phyloP scores from a whole-genome alignment of 2,329 filamentous ascomycete genomes.

The Arthrinium puccinioides region DNA sequence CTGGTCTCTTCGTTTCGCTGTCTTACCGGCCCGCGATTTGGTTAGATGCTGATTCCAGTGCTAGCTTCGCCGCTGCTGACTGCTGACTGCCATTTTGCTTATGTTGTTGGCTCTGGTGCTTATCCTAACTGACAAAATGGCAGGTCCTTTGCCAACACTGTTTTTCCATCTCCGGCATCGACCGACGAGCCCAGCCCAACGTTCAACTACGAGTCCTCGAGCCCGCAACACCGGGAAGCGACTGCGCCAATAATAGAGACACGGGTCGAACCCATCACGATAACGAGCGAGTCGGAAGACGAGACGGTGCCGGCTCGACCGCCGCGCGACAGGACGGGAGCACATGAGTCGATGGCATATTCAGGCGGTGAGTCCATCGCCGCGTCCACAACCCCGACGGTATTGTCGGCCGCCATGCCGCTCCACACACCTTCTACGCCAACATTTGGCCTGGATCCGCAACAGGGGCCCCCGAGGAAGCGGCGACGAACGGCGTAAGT shows the following conservation, averaged over 20 bases:
- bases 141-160: too few species aligned
- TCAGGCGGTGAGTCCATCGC: slow-evolving; percentile 2
- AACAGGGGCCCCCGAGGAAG: slow-evolving; percentile 13
- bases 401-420: slow-evolving; percentile 11
- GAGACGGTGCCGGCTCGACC: background rate
- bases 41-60: too few species aligned
- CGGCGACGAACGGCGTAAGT: slow-evolving; percentile 19
- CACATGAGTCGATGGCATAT: slow-evolving; percentile 2
- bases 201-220: too few species aligned
- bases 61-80: too few species aligned
- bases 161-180: slow-evolving; percentile 55
- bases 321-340: background rate
- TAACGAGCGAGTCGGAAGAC: background rate
- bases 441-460: slow-evolving; percentile 6
- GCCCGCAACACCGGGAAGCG: slow-evolving; percentile 19
- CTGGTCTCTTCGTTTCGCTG: too few species aligned
- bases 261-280: background rate
- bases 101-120: too few species aligned
- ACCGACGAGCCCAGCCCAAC: slow-evolving; percentile 52
- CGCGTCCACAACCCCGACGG: slow-evolving; percentile 4
- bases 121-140: too few species aligned
- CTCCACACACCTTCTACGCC: slow-evolving; percentile 18
- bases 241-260: slow-evolving; percentile 11
- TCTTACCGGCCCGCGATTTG: too few species aligned
- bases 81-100: too few species aligned